Percentiles rank a stretch among this genome's conserved stretches.
These are phyloP conservation scores for Cordyceps cicadae DNA, from an alignment of 2,329 filamentous ascomycete species.

Conservation along the genomic window DNA sequence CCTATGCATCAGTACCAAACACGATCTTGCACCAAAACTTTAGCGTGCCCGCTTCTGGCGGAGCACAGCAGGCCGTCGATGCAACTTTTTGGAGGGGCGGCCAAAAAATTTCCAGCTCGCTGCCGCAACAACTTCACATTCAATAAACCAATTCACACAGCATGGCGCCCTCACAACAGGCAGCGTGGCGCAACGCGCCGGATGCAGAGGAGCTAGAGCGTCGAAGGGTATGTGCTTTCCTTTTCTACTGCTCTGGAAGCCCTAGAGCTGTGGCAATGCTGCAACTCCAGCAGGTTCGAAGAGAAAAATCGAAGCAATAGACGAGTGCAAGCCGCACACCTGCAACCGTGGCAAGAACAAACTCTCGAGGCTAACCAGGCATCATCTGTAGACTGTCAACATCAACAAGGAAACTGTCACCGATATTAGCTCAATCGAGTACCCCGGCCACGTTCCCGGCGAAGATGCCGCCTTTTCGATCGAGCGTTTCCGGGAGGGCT, in stretches of 20 bases:
- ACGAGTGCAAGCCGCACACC: not conserved
- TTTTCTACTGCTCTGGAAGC: not conserved
- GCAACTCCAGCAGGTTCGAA: not conserved
- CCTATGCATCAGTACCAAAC: not conserved
- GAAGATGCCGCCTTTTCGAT: constrained; percentile 79
- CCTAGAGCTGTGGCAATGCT: not conserved
- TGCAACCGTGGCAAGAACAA: not conserved
- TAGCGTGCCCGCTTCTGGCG: not conserved
- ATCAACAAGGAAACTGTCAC: constrained; percentile 87
- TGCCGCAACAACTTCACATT: constrained; percentile 5
- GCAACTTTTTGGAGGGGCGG: constrained; percentile 23
- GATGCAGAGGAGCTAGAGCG: constrained; percentile 50
- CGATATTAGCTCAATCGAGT: constrained; percentile 82
- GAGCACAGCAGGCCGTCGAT: constrained; percentile 7
- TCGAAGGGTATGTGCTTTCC: constrained; percentile 44
- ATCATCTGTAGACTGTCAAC: constrained; percentile 60
- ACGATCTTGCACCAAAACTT: not conserved
- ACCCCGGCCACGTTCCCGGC: constrained; percentile 81
- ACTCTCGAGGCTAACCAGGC: not conserved
- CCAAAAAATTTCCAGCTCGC: constrained; percentile 21
- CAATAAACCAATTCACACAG: constrained; percentile 8
- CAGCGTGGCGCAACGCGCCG: constrained; percentile 29
- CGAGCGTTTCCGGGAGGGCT: constrained; percentile 60
- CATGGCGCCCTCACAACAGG: constrained; percentile 27
- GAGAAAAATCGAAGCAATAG: not conserved